Evolutionary conservation across 2,329 filamentous ascomycete genomes (phyloP).

Genomic region (Shiraia sp.): DNA sequence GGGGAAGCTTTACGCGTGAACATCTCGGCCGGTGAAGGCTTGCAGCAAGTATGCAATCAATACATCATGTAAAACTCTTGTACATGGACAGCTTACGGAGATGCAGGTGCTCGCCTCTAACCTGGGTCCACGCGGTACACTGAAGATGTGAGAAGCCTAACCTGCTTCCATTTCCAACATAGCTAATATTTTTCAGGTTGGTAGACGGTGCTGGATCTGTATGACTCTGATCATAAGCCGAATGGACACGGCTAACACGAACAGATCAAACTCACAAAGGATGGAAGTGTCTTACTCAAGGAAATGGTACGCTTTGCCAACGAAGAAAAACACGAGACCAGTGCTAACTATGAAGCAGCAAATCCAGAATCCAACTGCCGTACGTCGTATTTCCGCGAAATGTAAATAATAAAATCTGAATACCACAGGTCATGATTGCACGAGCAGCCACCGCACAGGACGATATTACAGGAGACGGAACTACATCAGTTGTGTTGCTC

Average conservation of each 20-base stretch:
- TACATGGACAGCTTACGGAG: conserved; percentile 53
- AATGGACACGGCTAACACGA: conserved; percentile 17
- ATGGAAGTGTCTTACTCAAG: conserved; percentile 82
- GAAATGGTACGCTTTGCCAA: conserved; percentile 59
- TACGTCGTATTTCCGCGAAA: conserved; percentile 45
- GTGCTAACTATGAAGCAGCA: conserved; percentile 55
- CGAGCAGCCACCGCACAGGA: conserved; percentile 93
- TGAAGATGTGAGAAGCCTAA: conserved; percentile 83
- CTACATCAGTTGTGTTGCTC: conserved; percentile 91
- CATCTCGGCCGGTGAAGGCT: conserved; percentile 91
- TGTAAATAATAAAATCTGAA: conserved; percentile 10
- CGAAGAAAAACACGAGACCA: background rate
- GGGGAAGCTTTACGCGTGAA: conserved; percentile 97
- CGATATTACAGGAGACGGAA: conserved; percentile 97
- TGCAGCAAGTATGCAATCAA: conserved; percentile 55
- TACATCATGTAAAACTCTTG: background rate
- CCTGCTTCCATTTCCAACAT: conserved; percentile 43
- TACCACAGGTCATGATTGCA: conserved; percentile 66
- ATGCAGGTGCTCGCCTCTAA: conserved; percentile 90
- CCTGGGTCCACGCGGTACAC: conserved; percentile 86
- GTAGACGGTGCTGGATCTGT: conserved; percentile 65
- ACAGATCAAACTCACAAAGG: conserved; percentile 97
- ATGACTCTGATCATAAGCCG: conserved; percentile 28
- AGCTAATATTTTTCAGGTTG: conserved; percentile 51
- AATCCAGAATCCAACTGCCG: conserved; percentile 98